Conservation (phyloP, 2,329 filamentous ascomycete species). For the Pezicula radicicola region DNA sequence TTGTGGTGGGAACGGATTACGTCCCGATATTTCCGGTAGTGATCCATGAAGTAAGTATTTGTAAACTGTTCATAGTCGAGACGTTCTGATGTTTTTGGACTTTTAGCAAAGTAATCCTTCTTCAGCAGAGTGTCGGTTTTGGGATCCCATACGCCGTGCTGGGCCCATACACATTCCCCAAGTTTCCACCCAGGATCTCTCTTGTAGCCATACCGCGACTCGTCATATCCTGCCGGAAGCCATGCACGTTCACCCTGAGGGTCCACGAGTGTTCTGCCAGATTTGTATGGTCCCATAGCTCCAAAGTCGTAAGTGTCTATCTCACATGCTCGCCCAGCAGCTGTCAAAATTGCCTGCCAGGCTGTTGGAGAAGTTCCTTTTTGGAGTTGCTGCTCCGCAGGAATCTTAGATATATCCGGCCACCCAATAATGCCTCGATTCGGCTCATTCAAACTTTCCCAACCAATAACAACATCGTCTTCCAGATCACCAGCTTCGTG, state of each 20-base stretch:
- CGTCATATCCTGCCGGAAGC: constrained; percentile 80
- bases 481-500: constrained; percentile 87
- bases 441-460: constrained; percentile 96
- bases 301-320: constrained; percentile 93
- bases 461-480: constrained; percentile 84
- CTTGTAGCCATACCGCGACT: constrained; percentile 86
- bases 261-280: constrained; percentile 78
- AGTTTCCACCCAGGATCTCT: constrained; percentile 85
- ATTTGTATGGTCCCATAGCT: constrained; percentile 86
- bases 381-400: constrained; percentile 83
- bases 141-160: constrained; percentile 94
- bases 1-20: constrained; percentile 74
- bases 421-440: constrained; percentile 85
- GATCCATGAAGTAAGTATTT: constrained; percentile 86
- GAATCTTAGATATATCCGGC: constrained; percentile 76
- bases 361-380: constrained; percentile 92
- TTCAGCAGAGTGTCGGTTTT: constrained; percentile 70
- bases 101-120: constrained; percentile 84
- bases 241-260: constrained; percentile 83
- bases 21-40: constrained; percentile 74
- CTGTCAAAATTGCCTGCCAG: constrained; percentile 89
- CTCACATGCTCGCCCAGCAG: constrained; percentile 88
- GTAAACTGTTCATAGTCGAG: constrained; percentile 85
- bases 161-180: constrained; percentile 95
- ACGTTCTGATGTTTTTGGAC: constrained; percentile 68